Conservation (phyloP, 2,329 filamentous ascomycete species). For the Cadophora sp. region DNA sequence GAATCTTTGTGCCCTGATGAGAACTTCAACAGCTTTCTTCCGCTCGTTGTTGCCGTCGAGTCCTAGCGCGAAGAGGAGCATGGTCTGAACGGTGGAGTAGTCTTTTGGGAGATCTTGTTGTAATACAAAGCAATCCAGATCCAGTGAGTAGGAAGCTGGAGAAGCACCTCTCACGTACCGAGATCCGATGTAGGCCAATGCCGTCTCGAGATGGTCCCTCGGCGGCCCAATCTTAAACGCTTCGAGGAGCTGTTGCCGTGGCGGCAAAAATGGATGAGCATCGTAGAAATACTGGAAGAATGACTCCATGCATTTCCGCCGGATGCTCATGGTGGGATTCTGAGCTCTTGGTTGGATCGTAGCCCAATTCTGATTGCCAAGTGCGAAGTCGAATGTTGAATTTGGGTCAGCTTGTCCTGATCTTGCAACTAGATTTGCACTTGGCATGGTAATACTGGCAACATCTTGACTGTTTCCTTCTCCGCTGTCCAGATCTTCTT, state of each 20-base stretch:
- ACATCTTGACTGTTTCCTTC: not conserved
- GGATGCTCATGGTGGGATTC: conserved; percentile 26
- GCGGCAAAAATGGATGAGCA: conserved; percentile 35
- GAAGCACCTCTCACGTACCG: conserved; percentile 27
- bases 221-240: conserved; percentile 27
- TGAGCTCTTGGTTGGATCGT: not conserved
- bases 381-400: not conserved
- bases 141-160: conserved; percentile 22
- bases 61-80: conserved; percentile 77
- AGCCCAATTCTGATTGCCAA: conserved; percentile 10
- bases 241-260: conserved; percentile 30
- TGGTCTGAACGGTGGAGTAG: conserved; percentile 73
- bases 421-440: not conserved
- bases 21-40: conserved; percentile 68
- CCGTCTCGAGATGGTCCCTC: conserved; percentile 28
- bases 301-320: conserved; percentile 34
- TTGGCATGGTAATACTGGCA: not conserved
- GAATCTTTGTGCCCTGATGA: conserved; percentile 71
- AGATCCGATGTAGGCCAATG: conserved; percentile 34
- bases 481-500: not conserved
- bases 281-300: conserved; percentile 37
- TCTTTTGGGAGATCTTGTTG: conserved; percentile 30
- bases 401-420: not conserved
- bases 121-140: conserved; percentile 29
- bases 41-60: conserved; percentile 79